Base-by-base conservation (phyloP, 345 rosid species). In the Murraya koenigii region DNA sequence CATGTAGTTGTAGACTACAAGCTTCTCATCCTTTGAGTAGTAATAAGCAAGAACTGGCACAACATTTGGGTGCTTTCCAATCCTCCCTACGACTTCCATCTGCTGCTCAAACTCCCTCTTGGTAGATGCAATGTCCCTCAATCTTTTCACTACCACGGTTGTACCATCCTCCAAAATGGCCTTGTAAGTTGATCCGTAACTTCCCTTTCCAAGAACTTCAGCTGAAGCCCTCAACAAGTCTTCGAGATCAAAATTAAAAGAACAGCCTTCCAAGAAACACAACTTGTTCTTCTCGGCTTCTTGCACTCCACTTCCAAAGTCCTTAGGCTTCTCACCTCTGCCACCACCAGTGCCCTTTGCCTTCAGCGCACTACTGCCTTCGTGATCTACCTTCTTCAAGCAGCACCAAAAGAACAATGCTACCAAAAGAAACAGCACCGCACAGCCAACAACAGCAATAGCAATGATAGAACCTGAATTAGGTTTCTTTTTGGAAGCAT, bases 141-240 rank as follows among this genome's bases (percentile, higher is more conserved):
- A 81, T 78, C 97, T 85, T 84, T 91, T 93, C 74, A 93, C 97
- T 22, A 90, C 98, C 2, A 93, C 89, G 0, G 91, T 85, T 11
- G 97, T 93, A 30, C 89, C 90, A 7, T 93, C 97, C 77, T 93
- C 98, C 72, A 93, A 81, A 17, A 88, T 84, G 5, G 97, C 97
- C 78, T 92, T 93, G 58, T 93, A 93, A 5, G 98, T 87, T 0
- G 97, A 90, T 54, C 98, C 98, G 3, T 84, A 90, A 67, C 91
- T 91, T 41, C 98, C 98, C 82, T 91, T 93, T 9, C 98, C 98
- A 0, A 93, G 93, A 82, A 93, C 97, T 84, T 93, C 98, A 6
- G 98, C 98, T 0, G 98, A 93, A 68, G 98, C 98, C 81, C 90
- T 90, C 85, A 93, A 78, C 63, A 93, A 82, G 82, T 93, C 98